Evolutionary conservation across 192 early-diverging fungal genomes (phyloP), one percentile per base, ranked within the genome.

Genomic region (Gamsiella multidivaricata): DNA sequence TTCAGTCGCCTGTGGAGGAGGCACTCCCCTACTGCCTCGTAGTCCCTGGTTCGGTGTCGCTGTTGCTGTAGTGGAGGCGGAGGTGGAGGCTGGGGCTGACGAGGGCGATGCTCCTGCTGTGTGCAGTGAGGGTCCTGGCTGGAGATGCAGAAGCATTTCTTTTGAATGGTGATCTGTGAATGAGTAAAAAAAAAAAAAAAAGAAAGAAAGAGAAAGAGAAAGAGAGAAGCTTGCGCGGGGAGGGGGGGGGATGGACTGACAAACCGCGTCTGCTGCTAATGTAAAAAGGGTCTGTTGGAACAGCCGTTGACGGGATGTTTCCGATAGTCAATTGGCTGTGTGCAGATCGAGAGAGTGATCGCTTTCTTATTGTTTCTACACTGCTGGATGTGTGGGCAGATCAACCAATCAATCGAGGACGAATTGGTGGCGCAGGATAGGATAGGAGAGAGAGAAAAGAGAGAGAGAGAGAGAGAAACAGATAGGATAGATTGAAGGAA

Each of bases 101-200:
- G 39, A 41, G 39, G 39, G 39, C 14, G 39, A 22, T 32, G 53
- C 28, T 32, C 26, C 53, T 54, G 53, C 53, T 54, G 53, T 28
- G 7, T 6, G 53, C 29, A 17, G 31, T 26, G 53, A 11, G 53
- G 53, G 29, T 31, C 10, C 31, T 22, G 53, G 53, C 11, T 32
- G 22, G 18, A 54, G 53, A 54, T 54, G 53, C 29, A 54, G 31
- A 10, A 54, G 29, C 53, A 54, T 54, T 54, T 28, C 11, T 33
- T 32, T 50, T 50, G 14, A 23, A 20, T 12, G 25, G 32, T 6
- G 12, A 22, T 32, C 53, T 32, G 14, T 32, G 12, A 17, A 45
- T 17, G 57, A 60, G 26, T 15, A 23, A 60, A 14, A 41, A 18
- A 45, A 14, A 3, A 41, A 60, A 45, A 29, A 34, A 60, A 17